Percentiles rank a stretch among this genome's conserved stretches.
Conservation (phyloP, 2,329 filamentous ascomycete genomes). For the Arthrobotrys pseudoclavata region DNA sequence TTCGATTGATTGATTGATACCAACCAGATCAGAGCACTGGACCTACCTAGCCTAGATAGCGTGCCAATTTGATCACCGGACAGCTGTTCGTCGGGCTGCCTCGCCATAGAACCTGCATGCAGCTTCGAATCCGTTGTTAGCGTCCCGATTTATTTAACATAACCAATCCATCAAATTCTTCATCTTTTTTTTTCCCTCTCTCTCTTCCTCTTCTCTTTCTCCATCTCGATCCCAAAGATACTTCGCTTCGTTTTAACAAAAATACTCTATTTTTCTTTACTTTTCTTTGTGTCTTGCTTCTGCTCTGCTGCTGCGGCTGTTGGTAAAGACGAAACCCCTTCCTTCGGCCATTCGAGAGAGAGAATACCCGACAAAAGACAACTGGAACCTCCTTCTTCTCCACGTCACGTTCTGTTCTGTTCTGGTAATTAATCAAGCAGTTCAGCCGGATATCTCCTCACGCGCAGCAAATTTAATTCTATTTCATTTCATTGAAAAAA, state of each 20-base stretch:
- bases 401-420: slow-evolving; percentile 21
- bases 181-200: slow-evolving; percentile 2
- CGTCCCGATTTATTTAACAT: slow-evolving; percentile 47
- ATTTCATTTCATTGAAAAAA: neutral
- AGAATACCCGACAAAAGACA: slow-evolving; percentile 7
- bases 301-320: neutral
- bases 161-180: slow-evolving; percentile 26
- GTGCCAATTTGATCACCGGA: slow-evolving; percentile 53
- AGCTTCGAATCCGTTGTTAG: slow-evolving; percentile 44
- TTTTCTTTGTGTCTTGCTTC: neutral
- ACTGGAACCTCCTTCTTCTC: slow-evolving; percentile 24
- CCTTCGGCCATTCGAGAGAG: slow-evolving; percentile 3
- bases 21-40: neutral
- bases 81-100: slow-evolving; percentile 53
- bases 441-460: slow-evolving; percentile 25
- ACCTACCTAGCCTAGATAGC: slow-evolving; percentile 23
- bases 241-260: neutral
- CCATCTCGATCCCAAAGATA: neutral
- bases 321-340: slow-evolving; percentile 7
- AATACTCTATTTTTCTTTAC: neutral
- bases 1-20: neutral
- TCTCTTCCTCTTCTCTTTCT: slow-evolving; percentile 21
- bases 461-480: slow-evolving; percentile 2
- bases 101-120: slow-evolving; percentile 38
- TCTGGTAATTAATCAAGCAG: neutral